Base-by-base conservation (phyloP, 306 rosid genomes). In the Acacia confusa region DNA sequence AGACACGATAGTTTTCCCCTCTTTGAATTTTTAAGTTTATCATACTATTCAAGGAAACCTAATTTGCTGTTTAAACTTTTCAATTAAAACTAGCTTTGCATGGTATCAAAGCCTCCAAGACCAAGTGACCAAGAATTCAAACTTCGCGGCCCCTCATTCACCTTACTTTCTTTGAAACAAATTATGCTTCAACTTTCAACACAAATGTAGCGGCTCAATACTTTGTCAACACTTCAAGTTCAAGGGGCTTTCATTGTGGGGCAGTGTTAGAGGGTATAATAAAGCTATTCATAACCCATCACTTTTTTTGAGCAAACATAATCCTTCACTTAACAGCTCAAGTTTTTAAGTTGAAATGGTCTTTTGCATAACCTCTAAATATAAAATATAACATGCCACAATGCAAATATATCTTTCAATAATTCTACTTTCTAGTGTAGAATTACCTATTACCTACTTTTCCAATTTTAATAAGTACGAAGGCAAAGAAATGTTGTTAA, bases 1-100 rank as follows among this genome's bases (percentile, higher is more conserved):
- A 52, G 72, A 64, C 36, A 50, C 17, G 61, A 8, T 58, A 47
- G 78, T 36, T 82, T 82, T 70, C 30, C 75, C 16, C 79, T 72
- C 20, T 70, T 74, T 65, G 57, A 67, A 43, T 43, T 12, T 36
- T 24, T 1, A 6, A n/a, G 19, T 24, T 53, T 73, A 66, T 38
- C 74, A 27, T 27, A 27, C 8, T 4, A 72, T 41, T 72, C 10
- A 17, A 30, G 44, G 6, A 3, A 38, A 13, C 10, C 30, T 14
- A 32, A 4, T 65, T 32, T 10, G 16, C 22, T 1, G 7, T 65
- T 16, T 32, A 16, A 65, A 7, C 43, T 6, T 63, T 13, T 32
- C 12, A 65, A 19, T 65, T 30, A 43, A 32, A 65, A 30, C n/a
- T 15, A 16, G 70, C 22, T 65, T 32, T 32, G 40, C 40, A 28